phyloP scores from a whole-genome alignment of 2,329 filamentous ascomycete genomes.

The Thermothelomyces thermophilus region DNA sequence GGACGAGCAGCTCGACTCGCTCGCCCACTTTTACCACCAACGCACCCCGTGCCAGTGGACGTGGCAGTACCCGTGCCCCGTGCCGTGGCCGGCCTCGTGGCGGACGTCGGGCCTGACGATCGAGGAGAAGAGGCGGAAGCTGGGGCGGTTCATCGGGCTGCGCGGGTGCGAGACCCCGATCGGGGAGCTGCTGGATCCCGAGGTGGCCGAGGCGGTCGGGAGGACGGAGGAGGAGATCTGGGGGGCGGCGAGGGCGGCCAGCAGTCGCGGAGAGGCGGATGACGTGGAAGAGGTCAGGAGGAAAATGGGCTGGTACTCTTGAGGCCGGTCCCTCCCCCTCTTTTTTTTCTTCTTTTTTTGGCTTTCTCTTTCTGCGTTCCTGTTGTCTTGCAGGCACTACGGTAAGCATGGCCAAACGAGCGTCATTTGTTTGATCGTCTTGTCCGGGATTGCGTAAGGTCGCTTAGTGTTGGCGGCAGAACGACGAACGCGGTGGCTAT shows the following conservation, averaged over 20 bases:
- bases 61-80: slow-evolving; percentile 59
- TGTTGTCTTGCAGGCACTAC: too few relatives aligned
- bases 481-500: too few relatives aligned
- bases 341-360: background rate
- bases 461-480: too few relatives aligned
- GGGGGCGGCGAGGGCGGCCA: slow-evolving; percentile 36
- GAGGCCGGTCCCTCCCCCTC: background rate
- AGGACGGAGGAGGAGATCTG: slow-evolving; percentile 44
- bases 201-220: slow-evolving; percentile 15
- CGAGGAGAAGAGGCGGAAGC: slow-evolving; percentile 64
- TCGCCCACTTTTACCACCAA: slow-evolving; percentile 71
- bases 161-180: slow-evolving; percentile 45
- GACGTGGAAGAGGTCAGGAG: slow-evolving; percentile 42
- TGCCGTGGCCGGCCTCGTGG: slow-evolving; percentile 41
- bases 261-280: slow-evolving; percentile 36
- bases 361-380: too few relatives aligned
- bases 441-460: background rate
- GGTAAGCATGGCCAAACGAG: too few relatives aligned
- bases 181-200: background rate
- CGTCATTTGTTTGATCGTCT: too few relatives aligned
- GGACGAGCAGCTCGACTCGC: slow-evolving; percentile 59
- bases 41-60: slow-evolving; percentile 50
- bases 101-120: slow-evolving; percentile 36
- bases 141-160: slow-evolving; percentile 69
- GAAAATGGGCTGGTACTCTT: slow-evolving; percentile 34